These are phyloP conservation scores for Debaryomyces nepalensis DNA, from an alignment of 1,139 yeast genomes.

Conservation along the genomic window DNA sequence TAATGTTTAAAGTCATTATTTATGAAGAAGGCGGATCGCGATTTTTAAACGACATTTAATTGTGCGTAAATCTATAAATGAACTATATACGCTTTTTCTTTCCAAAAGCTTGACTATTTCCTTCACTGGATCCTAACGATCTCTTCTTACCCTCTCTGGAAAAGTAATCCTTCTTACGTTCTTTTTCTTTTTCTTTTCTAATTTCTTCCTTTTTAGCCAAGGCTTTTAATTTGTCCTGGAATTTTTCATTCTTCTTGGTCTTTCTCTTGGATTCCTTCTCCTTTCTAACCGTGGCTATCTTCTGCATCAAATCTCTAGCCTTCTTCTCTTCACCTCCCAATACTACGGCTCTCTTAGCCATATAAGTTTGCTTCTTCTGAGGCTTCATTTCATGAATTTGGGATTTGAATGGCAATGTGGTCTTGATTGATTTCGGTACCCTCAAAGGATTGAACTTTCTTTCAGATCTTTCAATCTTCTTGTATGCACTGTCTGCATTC, in stretches of 20 bases:
- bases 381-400: conserved; percentile 90
- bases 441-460: conserved; percentile 85
- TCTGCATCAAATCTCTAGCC: conserved; percentile 87
- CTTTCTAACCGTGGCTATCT: conserved; percentile 80
- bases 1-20: conserved; percentile 3
- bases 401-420: conserved; percentile 86
- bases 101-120: conserved; percentile 40
- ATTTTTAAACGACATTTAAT: not conserved
- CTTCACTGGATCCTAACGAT: conserved; percentile 47
- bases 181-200: conserved; percentile 75
- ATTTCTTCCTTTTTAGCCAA: conserved; percentile 74
- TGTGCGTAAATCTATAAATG: conserved; percentile 1
- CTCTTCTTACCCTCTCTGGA: conserved; percentile 75
- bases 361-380: conserved; percentile 78
- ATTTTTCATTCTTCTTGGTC: conserved; percentile 76
- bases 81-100: conserved; percentile 29
- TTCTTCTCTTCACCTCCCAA: conserved; percentile 92
- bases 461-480: conserved; percentile 83
- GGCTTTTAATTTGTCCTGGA: conserved; percentile 74
- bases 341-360: conserved; percentile 93
- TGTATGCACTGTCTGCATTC: conserved; percentile 68
- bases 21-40: conserved; percentile 1
- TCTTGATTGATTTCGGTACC: conserved; percentile 79
- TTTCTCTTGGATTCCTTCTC: conserved; percentile 83
- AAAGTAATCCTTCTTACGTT: conserved; percentile 86